phyloP scores from a whole-genome alignment of 345 rosid species.

The Cardiospermum halicacabum region DNA sequence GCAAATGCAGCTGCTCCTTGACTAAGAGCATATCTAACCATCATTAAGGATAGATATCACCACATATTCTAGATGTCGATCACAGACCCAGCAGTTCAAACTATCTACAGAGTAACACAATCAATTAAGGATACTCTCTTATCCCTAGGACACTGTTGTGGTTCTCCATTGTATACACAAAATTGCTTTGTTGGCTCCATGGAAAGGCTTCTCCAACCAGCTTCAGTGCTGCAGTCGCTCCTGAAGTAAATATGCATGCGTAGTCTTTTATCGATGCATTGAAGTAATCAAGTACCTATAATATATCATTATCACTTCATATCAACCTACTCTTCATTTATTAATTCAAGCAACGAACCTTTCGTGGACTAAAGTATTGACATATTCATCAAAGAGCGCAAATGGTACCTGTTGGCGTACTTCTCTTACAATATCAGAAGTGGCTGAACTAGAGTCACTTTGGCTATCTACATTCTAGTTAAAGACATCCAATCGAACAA shows the following conservation, averaged over 20 bases:
- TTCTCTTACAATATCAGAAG: slow-evolving; percentile 55
- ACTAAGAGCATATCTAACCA: slow-evolving; percentile 62
- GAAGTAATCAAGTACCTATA: slow-evolving; percentile 78
- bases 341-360: background rate
- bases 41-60: slow-evolving; percentile 25
- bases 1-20: slow-evolving; percentile 84
- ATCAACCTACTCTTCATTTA: background rate
- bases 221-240: slow-evolving; percentile 91
- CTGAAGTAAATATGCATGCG: slow-evolving; percentile 89
- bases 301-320: background rate
- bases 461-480: slow-evolving; percentile 63
- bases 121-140: slow-evolving; percentile 63
- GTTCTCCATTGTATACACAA: slow-evolving; percentile 86
- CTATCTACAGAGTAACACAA: background rate
- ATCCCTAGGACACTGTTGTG: slow-evolving; percentile 98
- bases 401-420: slow-evolving; percentile 74
- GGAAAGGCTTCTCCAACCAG: slow-evolving; percentile 93
- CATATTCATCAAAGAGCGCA: background rate
- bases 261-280: slow-evolving; percentile 85
- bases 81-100: background rate
- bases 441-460: slow-evolving; percentile 64
- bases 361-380: background rate
- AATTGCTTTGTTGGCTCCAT: slow-evolving; percentile 62
- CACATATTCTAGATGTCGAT: slow-evolving; percentile 5
- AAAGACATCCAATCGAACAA: slow-evolving; percentile 23